A percentile compares a stretch with the other conserved stretches of the same genome.
These are phyloP conservation scores for Aspergillus ellipticus DNA, from an alignment of 495 filamentous ascomycete species.

Conservation along the genomic window DNA sequence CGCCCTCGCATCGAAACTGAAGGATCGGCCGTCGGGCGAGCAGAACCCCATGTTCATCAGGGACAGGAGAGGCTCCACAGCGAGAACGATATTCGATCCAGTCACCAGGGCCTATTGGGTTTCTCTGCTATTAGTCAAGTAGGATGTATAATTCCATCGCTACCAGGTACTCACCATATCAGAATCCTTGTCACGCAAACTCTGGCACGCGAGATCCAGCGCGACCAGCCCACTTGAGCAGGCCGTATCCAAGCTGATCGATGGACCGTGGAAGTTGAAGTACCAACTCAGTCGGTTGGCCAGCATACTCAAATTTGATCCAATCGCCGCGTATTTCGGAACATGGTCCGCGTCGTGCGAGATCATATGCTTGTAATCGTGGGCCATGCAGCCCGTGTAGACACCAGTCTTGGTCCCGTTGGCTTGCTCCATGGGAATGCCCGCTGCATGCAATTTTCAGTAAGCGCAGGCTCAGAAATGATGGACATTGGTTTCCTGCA, in stretches of 20 bases:
- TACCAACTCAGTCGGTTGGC: slow-evolving; percentile 28
- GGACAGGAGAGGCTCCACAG: background rate
- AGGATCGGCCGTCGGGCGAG: slow-evolving; percentile 25
- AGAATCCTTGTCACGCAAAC: slow-evolving; percentile 26
- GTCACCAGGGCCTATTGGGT: background rate
- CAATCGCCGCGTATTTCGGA: background rate
- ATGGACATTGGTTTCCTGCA: too few relatives aligned
- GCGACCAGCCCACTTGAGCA: slow-evolving; percentile 30
- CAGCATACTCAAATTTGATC: background rate
- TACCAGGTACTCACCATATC: background rate
- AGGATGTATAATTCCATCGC: too few relatives aligned
- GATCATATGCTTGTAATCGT: background rate
- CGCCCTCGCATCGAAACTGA: slow-evolving; percentile 30
- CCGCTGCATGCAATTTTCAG: background rate
- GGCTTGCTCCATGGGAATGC: background rate
- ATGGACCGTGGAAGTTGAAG: slow-evolving; percentile 25
- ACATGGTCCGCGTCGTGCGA: background rate
- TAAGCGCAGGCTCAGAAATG: too few relatives aligned
- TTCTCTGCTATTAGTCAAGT: background rate
- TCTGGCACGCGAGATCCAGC: slow-evolving; percentile 28
- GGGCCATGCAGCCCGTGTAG: background rate
- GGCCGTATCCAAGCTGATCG: slow-evolving; percentile 27
- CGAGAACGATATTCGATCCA: background rate
- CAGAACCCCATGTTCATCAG: slow-evolving; percentile 21
- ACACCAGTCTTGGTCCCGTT: background rate